These are phyloP conservation scores for Emericellopsis cladophorae DNA, from an alignment of 2,329 filamentous ascomycete genomes.

Conservation along the genomic window DNA sequence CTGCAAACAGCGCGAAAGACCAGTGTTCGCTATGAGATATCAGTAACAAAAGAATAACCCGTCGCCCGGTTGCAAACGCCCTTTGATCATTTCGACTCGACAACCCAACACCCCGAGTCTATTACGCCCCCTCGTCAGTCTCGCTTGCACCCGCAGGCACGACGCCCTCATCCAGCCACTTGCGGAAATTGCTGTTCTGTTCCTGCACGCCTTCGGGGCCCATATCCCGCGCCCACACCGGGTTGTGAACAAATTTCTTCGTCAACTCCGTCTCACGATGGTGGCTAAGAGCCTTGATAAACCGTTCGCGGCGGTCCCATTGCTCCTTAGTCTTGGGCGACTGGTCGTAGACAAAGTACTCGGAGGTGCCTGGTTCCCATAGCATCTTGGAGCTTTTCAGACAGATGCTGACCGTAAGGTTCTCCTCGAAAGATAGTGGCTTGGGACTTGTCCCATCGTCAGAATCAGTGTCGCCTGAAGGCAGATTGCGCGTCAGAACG, in stretches of 20 bases:
- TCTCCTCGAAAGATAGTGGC: constrained; percentile 50
- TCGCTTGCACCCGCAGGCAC: constrained; percentile 19
- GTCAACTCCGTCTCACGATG: constrained; percentile 58
- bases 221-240: constrained; percentile 66
- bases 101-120: no score
- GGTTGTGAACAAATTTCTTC: constrained; percentile 75
- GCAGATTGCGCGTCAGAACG: constrained; percentile 60
- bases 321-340: constrained; percentile 56
- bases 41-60: no score
- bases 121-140: constrained; percentile 11
- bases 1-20: no score
- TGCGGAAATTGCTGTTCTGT: constrained; percentile 53
- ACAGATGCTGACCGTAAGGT: constrained; percentile 60
- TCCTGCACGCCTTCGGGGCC: constrained; percentile 66
- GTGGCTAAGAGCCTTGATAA: constrained; percentile 39
- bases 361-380: constrained; percentile 58
- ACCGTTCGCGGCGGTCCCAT: constrained; percentile 32
- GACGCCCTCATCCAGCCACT: constrained; percentile 38
- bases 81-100: no score
- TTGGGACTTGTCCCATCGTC: constrained; percentile 52
- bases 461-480: constrained; percentile 46
- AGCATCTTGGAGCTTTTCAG: constrained; percentile 68
- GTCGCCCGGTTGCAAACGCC: no score
- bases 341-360: constrained; percentile 62
- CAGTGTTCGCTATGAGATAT: no score